These are phyloP conservation scores for Neurospora sublineolata DNA, from an alignment of 495 filamentous ascomycete genomes.

Conservation along the genomic window DNA sequence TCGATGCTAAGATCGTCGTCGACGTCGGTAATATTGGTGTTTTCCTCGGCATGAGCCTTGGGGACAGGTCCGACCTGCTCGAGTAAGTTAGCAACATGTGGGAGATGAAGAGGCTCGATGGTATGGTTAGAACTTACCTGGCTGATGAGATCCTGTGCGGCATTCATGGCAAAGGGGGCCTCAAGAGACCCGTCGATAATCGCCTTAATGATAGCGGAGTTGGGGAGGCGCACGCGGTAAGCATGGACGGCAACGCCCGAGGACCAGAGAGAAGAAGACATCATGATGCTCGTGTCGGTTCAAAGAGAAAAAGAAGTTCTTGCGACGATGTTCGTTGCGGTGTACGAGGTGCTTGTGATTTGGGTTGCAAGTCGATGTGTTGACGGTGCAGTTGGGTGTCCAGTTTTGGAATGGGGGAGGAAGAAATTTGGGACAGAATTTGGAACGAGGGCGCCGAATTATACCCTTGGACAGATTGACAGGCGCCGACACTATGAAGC, in stretches of 20 bases:
- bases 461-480: background rate
- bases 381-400: background rate
- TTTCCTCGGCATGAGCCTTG: background rate
- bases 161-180: background rate
- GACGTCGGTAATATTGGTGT: background rate
- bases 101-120: accelerated
- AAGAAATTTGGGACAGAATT: background rate
- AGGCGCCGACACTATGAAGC: background rate
- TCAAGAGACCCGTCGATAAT: background rate
- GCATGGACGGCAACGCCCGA: background rate
- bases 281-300: background rate
- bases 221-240: background rate
- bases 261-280: background rate
- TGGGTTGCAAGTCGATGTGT: background rate
- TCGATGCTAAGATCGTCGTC: background rate
- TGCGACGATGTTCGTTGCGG: background rate
- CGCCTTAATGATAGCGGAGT: background rate
- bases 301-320: background rate
- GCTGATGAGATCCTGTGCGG: background rate
- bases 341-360: background rate
- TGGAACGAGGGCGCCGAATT: background rate
- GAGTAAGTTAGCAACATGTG: background rate
- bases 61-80: background rate
- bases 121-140: background rate
- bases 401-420: background rate